A percentile compares a stretch with the other conserved stretches of the same genome.
Evolutionary conservation across 352 stramenopile genomes (phyloP).

Genomic region (Phytophthora uliginosa): DNA sequence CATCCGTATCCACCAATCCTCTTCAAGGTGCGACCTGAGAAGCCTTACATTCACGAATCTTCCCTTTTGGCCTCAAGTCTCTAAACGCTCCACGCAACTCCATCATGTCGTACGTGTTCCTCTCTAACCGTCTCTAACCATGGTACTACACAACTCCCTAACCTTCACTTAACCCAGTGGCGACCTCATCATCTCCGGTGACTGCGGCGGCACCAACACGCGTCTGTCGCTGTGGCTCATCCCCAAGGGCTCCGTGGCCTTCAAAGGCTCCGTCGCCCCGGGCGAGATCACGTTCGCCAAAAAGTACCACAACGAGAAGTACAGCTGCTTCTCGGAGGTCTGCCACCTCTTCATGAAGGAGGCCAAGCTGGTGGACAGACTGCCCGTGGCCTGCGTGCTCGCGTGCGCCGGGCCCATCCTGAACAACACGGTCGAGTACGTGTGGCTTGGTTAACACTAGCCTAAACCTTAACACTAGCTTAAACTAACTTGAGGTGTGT

Average conservation of each 20-base stretch:
- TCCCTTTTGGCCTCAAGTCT: not conserved
- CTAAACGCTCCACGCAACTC: not conserved
- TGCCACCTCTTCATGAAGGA: constrained; percentile 95
- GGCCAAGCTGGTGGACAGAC: constrained; percentile 77
- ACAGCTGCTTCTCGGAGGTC: constrained; percentile 89
- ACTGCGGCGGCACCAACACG: constrained; percentile 98
- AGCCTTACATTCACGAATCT: constrained; percentile 7
- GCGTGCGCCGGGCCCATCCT: constrained; percentile 87
- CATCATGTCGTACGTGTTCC: constrained; percentile 9
- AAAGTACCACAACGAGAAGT: constrained; percentile 90
- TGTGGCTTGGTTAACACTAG: constrained; percentile 11
- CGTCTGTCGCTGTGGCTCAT: constrained; percentile 93
- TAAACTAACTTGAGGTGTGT: constrained; percentile 2
- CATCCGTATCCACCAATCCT: constrained; percentile 1
- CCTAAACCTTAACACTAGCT: constrained; percentile 1
- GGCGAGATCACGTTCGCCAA: constrained; percentile 88
- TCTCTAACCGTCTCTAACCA: constrained; percentile 1
- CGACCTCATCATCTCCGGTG: constrained; percentile 91
- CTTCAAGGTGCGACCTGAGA: constrained; percentile 14
- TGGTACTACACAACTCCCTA: too few relatives aligned
- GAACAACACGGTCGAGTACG: constrained; percentile 82
- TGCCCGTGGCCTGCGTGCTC: constrained; percentile 76
- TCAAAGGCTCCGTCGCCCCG: constrained; percentile 77
- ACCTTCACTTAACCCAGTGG: constrained; percentile 39
- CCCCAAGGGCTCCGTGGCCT: constrained; percentile 62